Evolutionary conservation across 2,329 filamentous ascomycete species (phyloP), one percentile per base, ranked within the genome.

Genomic region (Fusarium miscanthi): DNA sequence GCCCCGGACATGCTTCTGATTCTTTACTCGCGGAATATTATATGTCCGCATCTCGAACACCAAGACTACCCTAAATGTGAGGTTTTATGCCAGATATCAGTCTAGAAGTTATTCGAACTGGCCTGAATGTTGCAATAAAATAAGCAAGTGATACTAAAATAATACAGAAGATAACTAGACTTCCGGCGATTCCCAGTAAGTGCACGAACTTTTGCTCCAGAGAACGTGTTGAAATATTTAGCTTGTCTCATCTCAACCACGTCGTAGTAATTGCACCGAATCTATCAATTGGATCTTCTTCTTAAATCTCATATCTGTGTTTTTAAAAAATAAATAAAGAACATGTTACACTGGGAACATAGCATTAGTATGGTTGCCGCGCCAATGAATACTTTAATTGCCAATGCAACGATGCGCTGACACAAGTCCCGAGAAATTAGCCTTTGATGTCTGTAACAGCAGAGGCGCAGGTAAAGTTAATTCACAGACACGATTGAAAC

Each of bases 261-360:
- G 7, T 8, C 2, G 2, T 2, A 23, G 14, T 5, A 5, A 2
- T 0, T 5, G 1, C 12, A 3, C 17, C 11, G 4, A 4, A 21
- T 27, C 0, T 6, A 19, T 2, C 4, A 4, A 12, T 48, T 17
- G 11, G 6, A 12, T 13, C 16, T 43, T 25, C 5, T 13, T 7
- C 19, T 5, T 4, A 19, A 6, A 38, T 19, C 17, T 19, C 5
- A 11, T 38, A n/a, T 27, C 27, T 27, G 27, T 27, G 27, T 27
- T 27, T 27, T 27, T 8, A 2, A 27, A 27, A 27, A 27, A 27
- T 27, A 27, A 33, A 33, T 16, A 33, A 23, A 19, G n/a, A 23
- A 10, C 2, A 33, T 2, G 8, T 5, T 11, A 8, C 5, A 14
- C 8, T 2, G 8, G 2, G 13, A 19, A 14, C 3, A 33, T 3